Percentiles rank a stretch among this genome's conserved stretches.
Evolutionary conservation across 352 stramenopile species (phyloP).

Genomic region (Halophytophthora batemanensis): DNA sequence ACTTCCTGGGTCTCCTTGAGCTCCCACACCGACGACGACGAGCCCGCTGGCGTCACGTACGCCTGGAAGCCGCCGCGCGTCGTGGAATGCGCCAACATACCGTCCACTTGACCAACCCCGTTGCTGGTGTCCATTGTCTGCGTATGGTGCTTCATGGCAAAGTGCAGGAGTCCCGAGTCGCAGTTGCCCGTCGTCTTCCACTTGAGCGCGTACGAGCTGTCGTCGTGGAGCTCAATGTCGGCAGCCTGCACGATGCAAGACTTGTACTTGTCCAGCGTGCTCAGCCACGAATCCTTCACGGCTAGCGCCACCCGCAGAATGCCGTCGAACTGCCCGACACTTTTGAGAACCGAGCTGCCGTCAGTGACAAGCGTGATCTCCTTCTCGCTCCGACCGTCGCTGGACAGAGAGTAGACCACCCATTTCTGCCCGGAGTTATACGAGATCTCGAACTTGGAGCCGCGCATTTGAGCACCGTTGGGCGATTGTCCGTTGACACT

Average conservation of each 20-base stretch:
- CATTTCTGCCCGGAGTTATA: conserved; percentile 59
- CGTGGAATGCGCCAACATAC: conserved; percentile 44
- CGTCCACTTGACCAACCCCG: conserved; percentile 25
- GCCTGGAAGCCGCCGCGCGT: conserved; percentile 50
- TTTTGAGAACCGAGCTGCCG: conserved; percentile 33
- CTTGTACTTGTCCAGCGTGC: conserved; percentile 45
- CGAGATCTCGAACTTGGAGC: conserved; percentile 47
- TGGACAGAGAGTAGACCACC: conserved; percentile 51
- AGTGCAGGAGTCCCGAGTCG: conserved; percentile 51
- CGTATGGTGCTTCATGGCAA: conserved; percentile 48
- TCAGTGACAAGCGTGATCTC: conserved; percentile 38
- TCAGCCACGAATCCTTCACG: conserved; percentile 32
- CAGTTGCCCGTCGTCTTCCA: conserved; percentile 62
- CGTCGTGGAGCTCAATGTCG: conserved; percentile 35
- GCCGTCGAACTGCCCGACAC: conserved; percentile 34
- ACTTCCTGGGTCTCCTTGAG: conserved; percentile 42
- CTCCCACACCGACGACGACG: conserved; percentile 29
- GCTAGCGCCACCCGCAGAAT: conserved; percentile 46
- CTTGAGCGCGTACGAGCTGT: conserved; percentile 48
- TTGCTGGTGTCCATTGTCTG: conserved; percentile 38
- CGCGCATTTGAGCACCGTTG: conserved; percentile 19
- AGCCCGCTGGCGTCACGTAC: conserved; percentile 26
- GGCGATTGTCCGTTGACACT: conserved; percentile 37
- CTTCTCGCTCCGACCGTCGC: conserved; percentile 35
- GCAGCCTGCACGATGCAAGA: conserved; percentile 45